Base-by-base conservation (phyloP, 225 moss, liverwort and hornwort species). In the Polytrichum commune region DNA sequence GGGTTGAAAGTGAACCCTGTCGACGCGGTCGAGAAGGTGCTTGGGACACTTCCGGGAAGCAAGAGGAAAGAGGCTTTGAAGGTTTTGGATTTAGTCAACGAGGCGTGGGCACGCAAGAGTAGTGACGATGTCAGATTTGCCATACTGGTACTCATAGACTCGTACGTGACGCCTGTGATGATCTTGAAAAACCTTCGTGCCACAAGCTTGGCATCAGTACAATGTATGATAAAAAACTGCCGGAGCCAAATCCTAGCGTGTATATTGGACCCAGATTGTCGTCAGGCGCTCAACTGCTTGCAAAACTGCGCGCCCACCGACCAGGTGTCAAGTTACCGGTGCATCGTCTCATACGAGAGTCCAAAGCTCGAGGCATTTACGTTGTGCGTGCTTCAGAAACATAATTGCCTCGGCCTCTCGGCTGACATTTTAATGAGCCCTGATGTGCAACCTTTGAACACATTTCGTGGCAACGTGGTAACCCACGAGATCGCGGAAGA, bases 271-370 rank as follows among this genome's bases (percentile, higher is more conserved):
- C 91, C 95, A 23, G 63, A 89, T 23, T 96, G 93, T 58, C 88
- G 95, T 18, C 69, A 76, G 19, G 93, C 95, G 5, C 64, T 96
- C 20, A 68, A 64, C 20, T 91, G 95, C 67, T 65, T 96, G 54
- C 86, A 86, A 75, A 84, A 53, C 24, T 96, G 95, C 73, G 91
- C 81, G 4, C 93, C 95, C 28, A 90, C 95, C 5, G 93, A 96
- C 70, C 95, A 96, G 77, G 95, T 96, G 72, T 90, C 91, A 77
- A 91, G 90, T 79, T 96, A 96, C 69, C 81, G 91, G 19, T 96
- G 93, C 35, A 87, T 96, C 28, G 93, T 91, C 29, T 96, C 91
- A 0, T 91, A 96, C 64, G 95, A 96, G 75, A 91, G 85, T 54
- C 90, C 93, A 35, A 79, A 85, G 58, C 81, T 96, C 25, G 90